Evolutionary conservation across 176 grass and related monocot species (phyloP).

Genomic region (Zoysia japonica): DNA sequence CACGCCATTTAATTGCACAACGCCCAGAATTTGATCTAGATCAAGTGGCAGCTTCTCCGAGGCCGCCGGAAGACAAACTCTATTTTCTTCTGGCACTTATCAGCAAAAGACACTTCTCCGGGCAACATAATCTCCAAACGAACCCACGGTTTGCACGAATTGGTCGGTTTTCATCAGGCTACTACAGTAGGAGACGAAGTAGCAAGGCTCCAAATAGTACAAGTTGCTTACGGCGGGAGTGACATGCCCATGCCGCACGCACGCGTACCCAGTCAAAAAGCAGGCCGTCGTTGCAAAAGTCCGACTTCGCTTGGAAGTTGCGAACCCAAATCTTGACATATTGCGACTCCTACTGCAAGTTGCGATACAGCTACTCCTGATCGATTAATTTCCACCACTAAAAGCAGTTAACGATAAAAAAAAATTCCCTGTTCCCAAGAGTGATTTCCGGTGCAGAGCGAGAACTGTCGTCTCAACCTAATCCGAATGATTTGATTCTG

Average conservation of each 20-base stretch:
- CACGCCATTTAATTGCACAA: constrained; percentile 13
- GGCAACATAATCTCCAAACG: neutral
- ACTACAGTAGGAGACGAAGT: neutral
- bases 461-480: neutral
- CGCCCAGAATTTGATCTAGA: neutral
- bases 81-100: neutral
- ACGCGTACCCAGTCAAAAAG: constrained; percentile 48
- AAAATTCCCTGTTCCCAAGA: neutral
- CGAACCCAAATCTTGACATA: constrained; percentile 37
- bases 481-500: neutral
- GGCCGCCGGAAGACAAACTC: neutral
- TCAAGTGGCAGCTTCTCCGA: neutral
- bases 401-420: neutral
- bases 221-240: constrained; percentile 43
- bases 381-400: neutral
- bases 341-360: constrained; percentile 28
- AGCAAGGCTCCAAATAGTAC: constrained; percentile 44
- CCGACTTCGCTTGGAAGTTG: constrained; percentile 51
- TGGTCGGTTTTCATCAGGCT: constrained; percentile 6
- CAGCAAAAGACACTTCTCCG: neutral
- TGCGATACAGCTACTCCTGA: constrained; percentile 8
- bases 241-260: constrained; percentile 34
- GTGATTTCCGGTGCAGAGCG: neutral
- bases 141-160: neutral
- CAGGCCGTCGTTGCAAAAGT: constrained; percentile 38